Conservation (phyloP, 129 eudicot genomes). For the Ambrosia trifida region DNA sequence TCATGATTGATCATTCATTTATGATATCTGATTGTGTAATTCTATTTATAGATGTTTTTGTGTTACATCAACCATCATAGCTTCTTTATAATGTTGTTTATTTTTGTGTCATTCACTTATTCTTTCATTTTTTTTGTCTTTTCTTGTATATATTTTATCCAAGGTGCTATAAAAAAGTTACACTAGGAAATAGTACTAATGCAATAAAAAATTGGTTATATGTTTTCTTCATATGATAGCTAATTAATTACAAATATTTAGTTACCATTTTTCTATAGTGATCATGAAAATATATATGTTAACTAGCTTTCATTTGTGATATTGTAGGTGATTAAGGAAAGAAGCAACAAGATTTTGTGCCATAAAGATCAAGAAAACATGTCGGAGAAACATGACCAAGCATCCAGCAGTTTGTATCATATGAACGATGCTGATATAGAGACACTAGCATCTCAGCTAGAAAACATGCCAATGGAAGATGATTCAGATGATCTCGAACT, state of each 20-base stretch:
- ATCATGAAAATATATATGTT: not conserved
- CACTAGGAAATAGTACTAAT: not conserved
- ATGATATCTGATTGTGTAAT: not conserved
- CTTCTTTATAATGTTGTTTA: not conserved
- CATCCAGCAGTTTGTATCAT: constrained; percentile 31
- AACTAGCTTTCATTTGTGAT: constrained; percentile 23
- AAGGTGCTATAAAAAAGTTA: too few species aligned
- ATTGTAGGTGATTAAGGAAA: constrained; percentile 17
- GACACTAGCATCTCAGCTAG: constrained; percentile 10
- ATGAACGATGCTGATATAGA: constrained; percentile 20
- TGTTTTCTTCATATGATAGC: not conserved
- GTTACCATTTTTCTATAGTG: not conserved
- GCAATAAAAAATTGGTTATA: not conserved
- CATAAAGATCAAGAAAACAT: constrained; percentile 33
- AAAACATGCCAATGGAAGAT: not conserved
- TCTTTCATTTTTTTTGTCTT: not conserved
- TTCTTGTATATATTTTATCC: not conserved
- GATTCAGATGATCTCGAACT: not conserved
- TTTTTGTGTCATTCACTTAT: not conserved
- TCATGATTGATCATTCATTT: not conserved
- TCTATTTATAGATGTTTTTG: not conserved
- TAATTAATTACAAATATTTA: not conserved
- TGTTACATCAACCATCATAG: not conserved
- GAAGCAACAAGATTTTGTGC: constrained; percentile 19
- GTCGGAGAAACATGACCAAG: constrained; percentile 44